Percentiles rank a stretch among this genome's conserved stretches.
Conservation (phyloP, 192 early-diverging fungal species). For the Dispira simplex region DNA sequence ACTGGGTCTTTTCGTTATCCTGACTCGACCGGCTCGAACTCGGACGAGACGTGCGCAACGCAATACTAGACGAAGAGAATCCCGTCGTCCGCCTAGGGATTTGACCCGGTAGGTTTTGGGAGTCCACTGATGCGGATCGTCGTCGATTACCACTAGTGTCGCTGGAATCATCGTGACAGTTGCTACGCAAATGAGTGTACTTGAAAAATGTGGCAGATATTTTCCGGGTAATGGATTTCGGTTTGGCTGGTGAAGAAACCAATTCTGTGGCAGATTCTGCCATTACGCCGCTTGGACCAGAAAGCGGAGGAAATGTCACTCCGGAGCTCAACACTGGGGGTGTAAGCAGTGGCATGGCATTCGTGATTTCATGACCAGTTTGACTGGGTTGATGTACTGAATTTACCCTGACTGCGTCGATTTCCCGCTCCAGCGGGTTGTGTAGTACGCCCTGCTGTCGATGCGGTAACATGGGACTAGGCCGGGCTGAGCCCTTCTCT, state of each 20-base stretch:
- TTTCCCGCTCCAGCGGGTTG: no score
- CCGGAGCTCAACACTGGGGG: no score
- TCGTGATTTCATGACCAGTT: no score
- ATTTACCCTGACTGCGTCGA: no score
- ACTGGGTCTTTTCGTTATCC: background rate
- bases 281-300: no score
- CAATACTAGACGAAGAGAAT: background rate
- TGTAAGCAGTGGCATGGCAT: no score
- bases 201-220: constrained; percentile 1
- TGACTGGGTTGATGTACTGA: no score
- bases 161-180: background rate
- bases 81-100: background rate
- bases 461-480: no score
- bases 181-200: background rate
- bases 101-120: background rate
- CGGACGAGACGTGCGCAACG: background rate
- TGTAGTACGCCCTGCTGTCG: no score
- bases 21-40: background rate
- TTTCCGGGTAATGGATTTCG: background rate
- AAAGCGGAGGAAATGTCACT: no score
- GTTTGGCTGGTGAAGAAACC: background rate
- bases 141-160: background rate
- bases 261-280: no score
- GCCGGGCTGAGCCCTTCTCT: no score
- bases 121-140: background rate